phyloP scores from a whole-genome alignment of 768 basidiomycete species.

The Boletus rubroflammeus region DNA sequence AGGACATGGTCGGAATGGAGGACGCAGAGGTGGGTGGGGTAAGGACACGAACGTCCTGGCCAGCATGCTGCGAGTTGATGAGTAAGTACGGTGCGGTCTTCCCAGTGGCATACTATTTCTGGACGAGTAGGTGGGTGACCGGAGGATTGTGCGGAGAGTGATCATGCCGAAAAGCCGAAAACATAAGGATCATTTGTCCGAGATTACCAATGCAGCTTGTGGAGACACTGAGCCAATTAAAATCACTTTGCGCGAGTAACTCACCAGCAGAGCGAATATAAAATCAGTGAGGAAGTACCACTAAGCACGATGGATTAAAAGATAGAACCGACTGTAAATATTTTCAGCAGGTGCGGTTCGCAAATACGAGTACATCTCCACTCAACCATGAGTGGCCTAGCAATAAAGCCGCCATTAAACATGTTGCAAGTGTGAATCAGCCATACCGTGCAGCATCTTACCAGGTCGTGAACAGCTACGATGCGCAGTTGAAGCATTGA shows the following conservation, averaged over 20 bases:
- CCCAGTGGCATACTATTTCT: constrained; percentile 13
- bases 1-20: constrained; percentile 4
- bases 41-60: not conserved
- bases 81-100: not conserved
- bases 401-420: not conserved
- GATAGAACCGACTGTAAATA: not conserved
- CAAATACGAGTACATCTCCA: not conserved
- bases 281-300: not conserved
- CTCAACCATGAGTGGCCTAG: not conserved
- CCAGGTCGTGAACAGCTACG: not conserved
- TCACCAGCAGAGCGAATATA: not conserved
- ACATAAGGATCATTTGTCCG: not conserved
- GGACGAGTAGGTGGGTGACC: not conserved
- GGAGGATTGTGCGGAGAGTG: not conserved
- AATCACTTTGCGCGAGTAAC: not conserved
- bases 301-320: not conserved
- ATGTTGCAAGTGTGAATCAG: not conserved
- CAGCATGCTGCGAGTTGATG: not conserved
- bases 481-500: not conserved
- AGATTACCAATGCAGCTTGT: no score
- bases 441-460: not conserved
- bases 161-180: constrained; percentile 8
- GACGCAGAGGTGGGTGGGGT: not conserved
- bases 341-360: not conserved
- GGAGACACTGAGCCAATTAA: not conserved